Percentiles rank a stretch among this genome's conserved stretches.
phyloP scores from a whole-genome alignment of 2,329 filamentous ascomycete species.

The Cladophialophora carrionii region DNA sequence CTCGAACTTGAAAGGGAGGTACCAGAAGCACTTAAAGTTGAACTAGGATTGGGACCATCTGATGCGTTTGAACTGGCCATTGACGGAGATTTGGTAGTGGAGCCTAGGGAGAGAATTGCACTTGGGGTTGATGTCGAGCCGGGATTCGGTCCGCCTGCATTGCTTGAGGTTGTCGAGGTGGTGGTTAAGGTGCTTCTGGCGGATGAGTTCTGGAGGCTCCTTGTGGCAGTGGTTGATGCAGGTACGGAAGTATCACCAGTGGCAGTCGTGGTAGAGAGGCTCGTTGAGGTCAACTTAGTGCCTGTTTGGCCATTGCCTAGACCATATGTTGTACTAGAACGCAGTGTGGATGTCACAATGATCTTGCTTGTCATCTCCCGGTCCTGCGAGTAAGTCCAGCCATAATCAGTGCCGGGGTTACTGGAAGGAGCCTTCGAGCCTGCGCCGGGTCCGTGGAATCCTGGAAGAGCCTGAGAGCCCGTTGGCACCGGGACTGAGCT shows the following conservation, averaged over 20 bases:
- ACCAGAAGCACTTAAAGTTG: background rate
- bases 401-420: slow-evolving; percentile 14
- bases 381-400: slow-evolving; percentile 26
- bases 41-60: background rate
- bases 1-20: slow-evolving; percentile 1
- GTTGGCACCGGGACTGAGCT: slow-evolving; percentile 27
- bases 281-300: background rate
- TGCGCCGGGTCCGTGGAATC: slow-evolving; percentile 10
- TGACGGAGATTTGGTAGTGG: background rate
- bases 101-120: background rate
- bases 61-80: background rate
- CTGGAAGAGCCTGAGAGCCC: slow-evolving; percentile 16
- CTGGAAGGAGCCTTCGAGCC: background rate
- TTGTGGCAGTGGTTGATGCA: background rate
- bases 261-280: background rate
- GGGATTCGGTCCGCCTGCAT: background rate
- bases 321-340: background rate
- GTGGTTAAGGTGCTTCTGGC: background rate
- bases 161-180: background rate
- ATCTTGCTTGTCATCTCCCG: slow-evolving; percentile 17
- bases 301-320: background rate
- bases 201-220: background rate
- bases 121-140: slow-evolving; percentile 5
- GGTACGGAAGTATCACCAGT: background rate
- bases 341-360: slow-evolving; percentile 4